A percentile compares a stretch with the other conserved stretches of the same genome.
Evolutionary conservation across 768 basidiomycete species (phyloP).

Genomic region (Lyophyllum atratum): DNA sequence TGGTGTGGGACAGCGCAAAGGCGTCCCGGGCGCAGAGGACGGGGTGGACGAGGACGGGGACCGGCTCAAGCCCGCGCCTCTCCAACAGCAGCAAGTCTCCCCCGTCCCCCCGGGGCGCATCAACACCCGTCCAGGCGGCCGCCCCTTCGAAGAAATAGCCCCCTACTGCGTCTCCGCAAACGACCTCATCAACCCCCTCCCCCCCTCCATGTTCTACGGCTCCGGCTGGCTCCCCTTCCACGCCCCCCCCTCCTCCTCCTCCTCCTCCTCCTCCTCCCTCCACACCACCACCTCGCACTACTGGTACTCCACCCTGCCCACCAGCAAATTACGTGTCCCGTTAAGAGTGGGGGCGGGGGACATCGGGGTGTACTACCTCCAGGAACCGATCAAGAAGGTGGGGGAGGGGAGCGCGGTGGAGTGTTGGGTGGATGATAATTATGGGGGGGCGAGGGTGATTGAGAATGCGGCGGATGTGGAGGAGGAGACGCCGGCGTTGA

Average conservation of each 20-base stretch:
- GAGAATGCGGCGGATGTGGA: slow-evolving; percentile 73
- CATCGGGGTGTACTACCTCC: slow-evolving; percentile 87
- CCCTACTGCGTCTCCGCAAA: slow-evolving; percentile 97
- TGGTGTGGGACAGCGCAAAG: slow-evolving; percentile 82
- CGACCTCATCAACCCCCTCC: slow-evolving; percentile 95
- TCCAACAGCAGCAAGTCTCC: slow-evolving; percentile 31
- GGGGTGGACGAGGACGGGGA: slow-evolving; percentile 33
- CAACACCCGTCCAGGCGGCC: slow-evolving; percentile 56
- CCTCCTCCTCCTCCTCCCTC: too few relatives aligned
- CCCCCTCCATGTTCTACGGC: slow-evolving; percentile 91
- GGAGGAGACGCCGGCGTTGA: slow-evolving; percentile 63
- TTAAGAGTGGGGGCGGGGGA: slow-evolving; percentile 87
- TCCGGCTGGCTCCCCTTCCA: slow-evolving; percentile 88
- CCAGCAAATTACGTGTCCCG: slow-evolving; percentile 80
- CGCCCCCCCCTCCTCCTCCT: slow-evolving; percentile 39
- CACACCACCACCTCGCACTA: slow-evolving; percentile 82
- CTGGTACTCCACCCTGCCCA: slow-evolving; percentile 89
- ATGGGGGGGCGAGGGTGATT: slow-evolving; percentile 71
- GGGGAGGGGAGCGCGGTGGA: slow-evolving; percentile 72
- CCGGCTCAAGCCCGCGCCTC: slow-evolving; percentile 23
- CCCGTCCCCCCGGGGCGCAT: slow-evolving; percentile 76
- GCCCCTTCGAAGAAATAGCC: slow-evolving; percentile 79
- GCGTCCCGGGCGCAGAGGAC: slow-evolving; percentile 47
- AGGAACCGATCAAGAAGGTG: slow-evolving; percentile 60
- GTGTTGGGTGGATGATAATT: slow-evolving; percentile 99